Evolutionary conservation across 2,329 filamentous ascomycete species (phyloP), one percentile per base, ranked within the genome.

Genomic region (Stachybotrys elegans): DNA sequence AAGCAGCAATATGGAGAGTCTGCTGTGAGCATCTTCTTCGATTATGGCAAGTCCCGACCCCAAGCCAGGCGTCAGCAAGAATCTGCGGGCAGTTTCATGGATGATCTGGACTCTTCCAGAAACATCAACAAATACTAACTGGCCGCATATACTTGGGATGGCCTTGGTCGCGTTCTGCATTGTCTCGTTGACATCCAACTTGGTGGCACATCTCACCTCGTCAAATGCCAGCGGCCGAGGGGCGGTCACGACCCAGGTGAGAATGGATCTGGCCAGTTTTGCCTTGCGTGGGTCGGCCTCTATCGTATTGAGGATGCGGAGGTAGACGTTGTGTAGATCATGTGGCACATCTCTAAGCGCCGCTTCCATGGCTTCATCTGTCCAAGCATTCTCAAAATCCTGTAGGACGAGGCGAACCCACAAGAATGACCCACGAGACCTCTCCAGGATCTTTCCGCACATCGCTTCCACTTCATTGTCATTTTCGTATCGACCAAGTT

Each of bases 371-470:
- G 17, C 36, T 39, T 39, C 36, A 14, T 22, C 22, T 7, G 36
- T 39, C 36, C 36, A 39, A 9, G 20, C 19, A 16, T 22, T 39
- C 22, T 39, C 36, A 22, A 39, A 39, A 12, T 39, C 36, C 6
- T 39, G 17, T 6, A 39, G 36, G 13, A 39, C 36, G 13, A 39
- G 36, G n/a, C 36, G 36, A n/a, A 39, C 19, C 36, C 36, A 39
- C 13, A 39, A 16, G 23, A 39, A 39, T n/a, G 36, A 39, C 4
- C 36, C 36, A 9, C 22, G 36, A 22, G 36, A 39, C 20, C 23
- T 39, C 13, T 22, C 13, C 36, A 39, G 13, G 4, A 39, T 22
- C 20, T 14, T 39, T 13, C 17, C 20, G 23, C 22, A 39, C 20
- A 39, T 39, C 4, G 11, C 17, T 22, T 39, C 14, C 13, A 14